These are phyloP conservation scores for Leonotis leonurus DNA, from an alignment of 257 asterid species.

Conservation along the genomic window DNA sequence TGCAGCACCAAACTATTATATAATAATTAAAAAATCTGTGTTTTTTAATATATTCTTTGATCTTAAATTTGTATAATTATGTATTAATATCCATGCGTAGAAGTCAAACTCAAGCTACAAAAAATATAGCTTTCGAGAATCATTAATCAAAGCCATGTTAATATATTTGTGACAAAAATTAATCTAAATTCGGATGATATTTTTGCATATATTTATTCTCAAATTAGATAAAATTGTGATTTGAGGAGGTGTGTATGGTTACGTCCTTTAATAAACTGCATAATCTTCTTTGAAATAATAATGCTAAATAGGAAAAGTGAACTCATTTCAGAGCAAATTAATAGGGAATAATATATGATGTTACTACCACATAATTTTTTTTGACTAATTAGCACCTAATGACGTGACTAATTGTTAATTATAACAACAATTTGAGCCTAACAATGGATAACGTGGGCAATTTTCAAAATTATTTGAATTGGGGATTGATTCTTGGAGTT, in stretches of 20 bases:
- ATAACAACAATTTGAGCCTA: not conserved
- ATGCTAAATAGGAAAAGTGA: not conserved
- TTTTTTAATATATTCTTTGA: not conserved
- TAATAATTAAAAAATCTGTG: not conserved
- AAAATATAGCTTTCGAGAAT: too few relatives aligned
- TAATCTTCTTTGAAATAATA: slow-evolving; percentile 1
- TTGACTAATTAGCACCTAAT: slow-evolving; percentile 23
- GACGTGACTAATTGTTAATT: slow-evolving; percentile 1
- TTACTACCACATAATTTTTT: slow-evolving; percentile 14
- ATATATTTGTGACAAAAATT: too few relatives aligned
- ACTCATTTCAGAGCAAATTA: not conserved
- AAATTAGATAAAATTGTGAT: not conserved
- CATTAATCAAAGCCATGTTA: too few relatives aligned
- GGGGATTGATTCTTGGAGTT: slow-evolving; percentile 13
- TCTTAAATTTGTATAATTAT: too few relatives aligned
- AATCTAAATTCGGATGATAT: too few relatives aligned
- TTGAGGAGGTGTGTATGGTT: slow-evolving; percentile 7
- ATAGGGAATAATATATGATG: slow-evolving; percentile 9
- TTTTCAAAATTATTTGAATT: not conserved
- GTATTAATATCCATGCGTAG: not conserved
- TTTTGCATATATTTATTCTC: too few relatives aligned
- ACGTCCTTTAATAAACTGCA: slow-evolving; percentile 5
- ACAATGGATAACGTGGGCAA: not conserved
- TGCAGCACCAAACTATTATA: too few relatives aligned
- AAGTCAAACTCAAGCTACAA: not conserved